These are phyloP conservation scores for Lotmaria passim DNA, from an alignment of 208 protist genomes.

Conservation along the genomic window DNA sequence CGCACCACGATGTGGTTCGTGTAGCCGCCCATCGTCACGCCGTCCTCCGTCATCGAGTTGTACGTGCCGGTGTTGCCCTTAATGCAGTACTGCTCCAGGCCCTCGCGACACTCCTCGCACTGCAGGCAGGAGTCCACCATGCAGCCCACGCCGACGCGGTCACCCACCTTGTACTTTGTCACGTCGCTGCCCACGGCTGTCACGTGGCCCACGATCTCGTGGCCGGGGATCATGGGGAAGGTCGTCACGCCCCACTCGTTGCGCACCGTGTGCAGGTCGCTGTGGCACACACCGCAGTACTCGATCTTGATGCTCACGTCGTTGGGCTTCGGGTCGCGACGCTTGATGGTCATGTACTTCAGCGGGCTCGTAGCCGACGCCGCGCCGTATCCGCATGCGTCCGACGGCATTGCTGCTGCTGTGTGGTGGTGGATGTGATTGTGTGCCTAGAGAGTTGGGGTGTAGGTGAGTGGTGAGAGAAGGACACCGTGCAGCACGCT, in stretches of 20 bases:
- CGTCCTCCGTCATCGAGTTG: conserved; percentile 46
- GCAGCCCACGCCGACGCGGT: conserved; percentile 87
- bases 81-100: conserved; percentile 77
- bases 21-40: conserved; percentile 66
- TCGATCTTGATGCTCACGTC: conserved; percentile 78
- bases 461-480: neutral
- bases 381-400: conserved; percentile 46
- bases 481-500: too few species aligned
- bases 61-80: conserved; percentile 63
- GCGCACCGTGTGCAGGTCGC: conserved; percentile 65
- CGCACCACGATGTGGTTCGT: conserved; percentile 69
- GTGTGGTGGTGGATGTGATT: too few species aligned
- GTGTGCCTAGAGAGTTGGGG: neutral
- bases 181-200: conserved; percentile 63
- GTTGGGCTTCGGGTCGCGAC: conserved; percentile 38
- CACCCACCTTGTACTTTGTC: conserved; percentile 81
- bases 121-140: conserved; percentile 82
- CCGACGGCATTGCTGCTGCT: conserved; percentile 31
- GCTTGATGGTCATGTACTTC: conserved; percentile 43
- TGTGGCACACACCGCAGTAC: conserved; percentile 88
- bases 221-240: conserved; percentile 71
- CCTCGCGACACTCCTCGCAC: conserved; percentile 68
- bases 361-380: conserved; percentile 46
- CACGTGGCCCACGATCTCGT: conserved; percentile 82
- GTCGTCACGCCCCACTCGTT: conserved; percentile 61